Evolutionary conservation across 495 filamentous ascomycete species (phyloP), one percentile per base, ranked within the genome.

Genomic region (Letharia lupina): DNA sequence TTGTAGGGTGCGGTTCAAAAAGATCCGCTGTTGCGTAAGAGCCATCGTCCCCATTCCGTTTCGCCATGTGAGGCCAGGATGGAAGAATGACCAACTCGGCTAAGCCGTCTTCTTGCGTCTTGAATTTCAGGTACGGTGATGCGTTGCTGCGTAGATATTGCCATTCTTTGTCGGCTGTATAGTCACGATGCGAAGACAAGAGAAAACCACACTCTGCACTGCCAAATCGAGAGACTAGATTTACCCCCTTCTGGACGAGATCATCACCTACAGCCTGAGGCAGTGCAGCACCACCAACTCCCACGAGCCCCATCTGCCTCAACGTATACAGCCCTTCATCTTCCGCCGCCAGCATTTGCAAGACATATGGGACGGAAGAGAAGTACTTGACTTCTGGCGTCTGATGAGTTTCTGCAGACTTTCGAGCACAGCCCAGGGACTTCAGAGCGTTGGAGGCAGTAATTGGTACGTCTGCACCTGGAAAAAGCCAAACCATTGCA

Each of bases 31-130:
- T 87, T 4, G 80, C 81, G 69, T 81, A 87, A 2, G 82, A 81
- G 33, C 83, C 80, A 63, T 88, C 81, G 1, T 77, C 76, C 40
- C 84, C 82, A 60, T 87, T 89, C 5, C 73, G 76, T 67, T 83
- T 82, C 6, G 82, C 81, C 72, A 86, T 86, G 61, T 87, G 84
- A 2, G 87, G 88, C 81, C 87, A 87, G 3, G 77, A 77, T 8
- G 80, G 76, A 12, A 80, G 73, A 10, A 87, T 80, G 12, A 89
- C 77, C 4, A 89, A 77, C 68, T 91, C 88, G 13, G 78, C 80
- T 7, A 85, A 62, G 0, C 77, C 80, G n/a, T 82, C 78, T 2
- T 75, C 78, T 61, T 79, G 78, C 57, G 77, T 72, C 67, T 88
- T 84, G 69, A 90, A 88, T 0, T 73, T 66, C 31, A 72, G 71